Conservation (phyloP, 768 basidiomycete genomes). For the Naganishia randhawae region DNA sequence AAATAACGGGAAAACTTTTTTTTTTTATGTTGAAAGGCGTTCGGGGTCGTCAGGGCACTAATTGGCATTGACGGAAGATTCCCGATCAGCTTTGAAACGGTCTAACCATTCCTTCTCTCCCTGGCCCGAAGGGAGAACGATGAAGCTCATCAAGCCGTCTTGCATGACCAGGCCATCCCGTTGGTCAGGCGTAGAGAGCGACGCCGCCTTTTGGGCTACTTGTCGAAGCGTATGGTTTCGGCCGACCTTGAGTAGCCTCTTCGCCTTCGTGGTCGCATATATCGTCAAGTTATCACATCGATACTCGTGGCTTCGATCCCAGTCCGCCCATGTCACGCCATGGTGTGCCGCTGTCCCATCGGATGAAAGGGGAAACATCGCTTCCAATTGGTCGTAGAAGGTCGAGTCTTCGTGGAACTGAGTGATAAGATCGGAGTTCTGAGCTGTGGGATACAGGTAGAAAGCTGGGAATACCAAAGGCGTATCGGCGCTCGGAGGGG, state of each 20-base stretch:
- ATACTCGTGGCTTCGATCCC: conserved; percentile 74
- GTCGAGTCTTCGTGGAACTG: conserved; percentile 80
- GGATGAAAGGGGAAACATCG: conserved; percentile 66
- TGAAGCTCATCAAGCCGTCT: conserved; percentile 51
- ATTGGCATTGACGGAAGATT: background rate
- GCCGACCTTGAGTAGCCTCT: conserved; percentile 81
- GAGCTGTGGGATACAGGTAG: conserved; percentile 86
- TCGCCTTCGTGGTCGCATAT: conserved; percentile 74
- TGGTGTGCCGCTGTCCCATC: background rate
- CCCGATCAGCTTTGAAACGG: conserved; percentile 62
- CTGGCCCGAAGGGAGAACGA: conserved; percentile 49
- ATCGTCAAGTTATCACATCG: conserved; percentile 62
- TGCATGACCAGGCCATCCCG: conserved; percentile 75
- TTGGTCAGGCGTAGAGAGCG: conserved; percentile 55
- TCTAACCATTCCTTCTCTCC: conserved; percentile 74
- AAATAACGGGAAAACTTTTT: background rate
- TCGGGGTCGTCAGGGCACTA: background rate
- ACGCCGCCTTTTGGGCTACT: conserved; percentile 57
- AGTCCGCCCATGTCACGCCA: conserved; percentile 59
- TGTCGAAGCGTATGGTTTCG: conserved; percentile 81
- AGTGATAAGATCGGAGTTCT: conserved; percentile 81
- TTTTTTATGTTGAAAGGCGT: background rate
- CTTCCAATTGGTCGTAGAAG: conserved; percentile 68
- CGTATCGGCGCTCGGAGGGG: conserved; percentile 55
- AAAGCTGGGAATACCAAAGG: conserved; percentile 77